Percentiles rank a stretch among this genome's conserved stretches.
Conservation (phyloP, 768 basidiomycete genomes). For the Holtermanniella nyarrowii region DNA sequence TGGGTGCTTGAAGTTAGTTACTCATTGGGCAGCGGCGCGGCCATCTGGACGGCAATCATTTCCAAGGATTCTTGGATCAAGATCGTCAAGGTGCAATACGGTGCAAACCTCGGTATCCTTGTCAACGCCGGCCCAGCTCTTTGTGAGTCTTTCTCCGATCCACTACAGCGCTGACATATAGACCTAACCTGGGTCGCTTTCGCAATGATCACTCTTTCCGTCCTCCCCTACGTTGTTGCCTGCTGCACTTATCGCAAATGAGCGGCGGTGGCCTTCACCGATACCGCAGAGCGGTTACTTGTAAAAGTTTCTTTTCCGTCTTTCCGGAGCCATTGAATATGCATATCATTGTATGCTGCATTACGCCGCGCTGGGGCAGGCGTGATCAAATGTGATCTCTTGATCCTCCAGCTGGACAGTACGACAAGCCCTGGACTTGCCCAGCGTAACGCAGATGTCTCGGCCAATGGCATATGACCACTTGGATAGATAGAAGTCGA, state of each 20-base stretch:
- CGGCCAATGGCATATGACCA: too few relatives aligned
- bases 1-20: neutral
- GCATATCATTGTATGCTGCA: too few relatives aligned
- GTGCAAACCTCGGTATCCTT: slow-evolving; percentile 21
- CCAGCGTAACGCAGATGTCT: too few relatives aligned
- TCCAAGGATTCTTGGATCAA: slow-evolving; percentile 28
- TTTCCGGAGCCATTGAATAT: too few relatives aligned
- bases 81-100: slow-evolving; percentile 21
- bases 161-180: neutral
- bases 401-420: too few relatives aligned
- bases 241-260: slow-evolving; percentile 32
- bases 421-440: too few relatives aligned
- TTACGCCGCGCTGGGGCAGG: too few relatives aligned
- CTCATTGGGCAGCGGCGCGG: slow-evolving; percentile 20
- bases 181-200: slow-evolving; percentile 40
- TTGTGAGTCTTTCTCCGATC: slow-evolving; percentile 21
- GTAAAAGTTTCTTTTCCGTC: too few relatives aligned
- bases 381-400: too few relatives aligned
- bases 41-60: slow-evolving; percentile 37
- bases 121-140: slow-evolving; percentile 30
- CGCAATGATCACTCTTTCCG: slow-evolving; percentile 26
- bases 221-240: slow-evolving; percentile 34
- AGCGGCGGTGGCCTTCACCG: too few relatives aligned
- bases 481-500: too few relatives aligned
- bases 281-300: too few relatives aligned